Evolutionary conservation across 2,329 filamentous ascomycete species (phyloP).

Genomic region (Pseudogymnoascus sp.): DNA sequence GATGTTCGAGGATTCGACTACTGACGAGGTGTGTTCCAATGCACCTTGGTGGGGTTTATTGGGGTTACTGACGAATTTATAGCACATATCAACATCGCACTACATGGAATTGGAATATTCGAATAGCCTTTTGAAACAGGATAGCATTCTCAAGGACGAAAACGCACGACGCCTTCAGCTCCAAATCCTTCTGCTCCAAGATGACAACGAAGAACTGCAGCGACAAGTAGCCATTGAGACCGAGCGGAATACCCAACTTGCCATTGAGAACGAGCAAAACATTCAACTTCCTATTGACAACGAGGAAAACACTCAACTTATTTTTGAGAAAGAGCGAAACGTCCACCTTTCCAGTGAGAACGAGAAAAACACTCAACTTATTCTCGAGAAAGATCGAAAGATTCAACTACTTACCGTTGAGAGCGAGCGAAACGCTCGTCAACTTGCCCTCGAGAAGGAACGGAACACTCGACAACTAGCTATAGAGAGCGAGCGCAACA

Average conservation of each 20-base stretch:
- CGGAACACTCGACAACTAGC: neutral
- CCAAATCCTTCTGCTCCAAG: constrained; percentile 59
- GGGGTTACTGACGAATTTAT: neutral
- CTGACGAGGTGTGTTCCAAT: neutral
- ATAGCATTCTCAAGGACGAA: constrained; percentile 66
- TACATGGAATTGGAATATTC: constrained; percentile 62
- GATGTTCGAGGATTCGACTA: constrained; percentile 1
- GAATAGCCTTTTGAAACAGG: constrained; percentile 52
- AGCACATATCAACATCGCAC: constrained; percentile 28
- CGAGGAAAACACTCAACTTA: neutral
- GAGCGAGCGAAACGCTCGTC: neutral
- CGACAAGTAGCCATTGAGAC: constrained; percentile 42
- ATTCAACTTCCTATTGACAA: neutral
- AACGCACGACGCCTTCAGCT: constrained; percentile 60
- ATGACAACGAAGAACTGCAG: constrained; percentile 62
- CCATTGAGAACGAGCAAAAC: neutral
- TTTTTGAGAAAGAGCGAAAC: neutral
- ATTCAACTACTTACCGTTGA: neutral
- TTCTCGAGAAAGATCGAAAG: neutral
- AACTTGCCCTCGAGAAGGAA: neutral
- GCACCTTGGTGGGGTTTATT: neutral
- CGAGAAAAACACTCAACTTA: neutral
- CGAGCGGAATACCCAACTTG: neutral
- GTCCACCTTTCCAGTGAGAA: neutral
- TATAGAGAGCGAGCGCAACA: neutral